A percentile compares a stretch with the other conserved stretches of the same genome.
Conservation (phyloP, 202 grass and related monocot genomes). For the Carex arenaria region DNA sequence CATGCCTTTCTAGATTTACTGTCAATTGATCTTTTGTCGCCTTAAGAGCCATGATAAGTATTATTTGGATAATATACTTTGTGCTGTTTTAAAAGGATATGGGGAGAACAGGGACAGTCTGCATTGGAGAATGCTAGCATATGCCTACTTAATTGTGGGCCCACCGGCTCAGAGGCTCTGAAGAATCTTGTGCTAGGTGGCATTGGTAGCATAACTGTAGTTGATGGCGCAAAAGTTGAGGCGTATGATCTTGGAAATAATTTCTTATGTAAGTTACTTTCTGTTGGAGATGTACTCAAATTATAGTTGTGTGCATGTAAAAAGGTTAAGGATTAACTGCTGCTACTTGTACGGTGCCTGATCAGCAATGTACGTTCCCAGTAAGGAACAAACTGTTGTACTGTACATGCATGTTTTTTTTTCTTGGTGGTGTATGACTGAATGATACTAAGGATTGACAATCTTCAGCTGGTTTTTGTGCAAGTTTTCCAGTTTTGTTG, state of each 20-base stretch:
- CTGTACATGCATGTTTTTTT: background rate
- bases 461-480: background rate
- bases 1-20: background rate
- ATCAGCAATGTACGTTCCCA: background rate
- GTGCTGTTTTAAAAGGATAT: constrained; percentile 41
- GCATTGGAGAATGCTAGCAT: constrained; percentile 81
- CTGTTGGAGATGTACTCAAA: background rate
- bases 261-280: constrained; percentile 57
- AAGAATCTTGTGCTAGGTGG: constrained; percentile 97
- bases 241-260: constrained; percentile 77
- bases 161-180: constrained; percentile 83
- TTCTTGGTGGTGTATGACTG: background rate
- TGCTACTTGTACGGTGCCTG: background rate
- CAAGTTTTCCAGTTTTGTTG: background rate
- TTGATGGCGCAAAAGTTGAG: constrained; percentile 81
- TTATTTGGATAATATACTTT: constrained; percentile 16
- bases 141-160: constrained; percentile 93
- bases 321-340: background rate
- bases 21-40: background rate
- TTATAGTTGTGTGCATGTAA: background rate
- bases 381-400: background rate
- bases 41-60: background rate
- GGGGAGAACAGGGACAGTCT: constrained; percentile 91
- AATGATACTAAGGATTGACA: background rate
- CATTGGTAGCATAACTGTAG: constrained; percentile 78